Percentiles rank a stretch among this genome's conserved stretches.
Evolutionary conservation across 2,329 filamentous ascomycete species (phyloP).

Genomic region (Colletotrichum sp.): DNA sequence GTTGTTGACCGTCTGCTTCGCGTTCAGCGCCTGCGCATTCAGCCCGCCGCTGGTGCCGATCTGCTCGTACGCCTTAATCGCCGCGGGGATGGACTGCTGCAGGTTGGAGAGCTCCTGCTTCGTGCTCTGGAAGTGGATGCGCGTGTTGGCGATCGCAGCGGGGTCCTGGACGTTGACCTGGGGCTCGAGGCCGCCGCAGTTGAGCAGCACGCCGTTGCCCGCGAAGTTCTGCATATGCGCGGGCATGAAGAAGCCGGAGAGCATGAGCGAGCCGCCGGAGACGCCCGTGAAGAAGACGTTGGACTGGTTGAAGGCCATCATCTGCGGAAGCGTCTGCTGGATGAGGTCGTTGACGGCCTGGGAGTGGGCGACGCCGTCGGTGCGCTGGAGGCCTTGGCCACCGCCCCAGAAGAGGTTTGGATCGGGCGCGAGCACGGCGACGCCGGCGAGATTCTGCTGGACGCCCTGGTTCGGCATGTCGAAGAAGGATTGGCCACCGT

Average conservation of each 20-base stretch:
- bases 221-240: constrained; percentile 56
- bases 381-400: constrained; percentile 54
- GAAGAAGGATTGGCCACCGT: constrained; percentile 64
- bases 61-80: constrained; percentile 57
- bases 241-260: constrained; percentile 64
- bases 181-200: constrained; percentile 59
- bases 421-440: constrained; percentile 59
- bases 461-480: constrained; percentile 62
- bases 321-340: constrained; percentile 51
- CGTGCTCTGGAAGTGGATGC: constrained; percentile 63
- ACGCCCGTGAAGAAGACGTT: constrained; percentile 65
- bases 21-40: constrained; percentile 46
- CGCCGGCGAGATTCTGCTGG: constrained; percentile 54
- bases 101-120: constrained; percentile 53
- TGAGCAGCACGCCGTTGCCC: constrained; percentile 57
- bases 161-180: constrained; percentile 55
- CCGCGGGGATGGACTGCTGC: constrained; percentile 54
- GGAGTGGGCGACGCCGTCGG: constrained; percentile 60
- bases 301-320: constrained; percentile 56
- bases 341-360: constrained; percentile 61
- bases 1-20: constrained; percentile 62
- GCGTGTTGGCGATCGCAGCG: constrained; percentile 48
- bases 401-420: constrained; percentile 64
- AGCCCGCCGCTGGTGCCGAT: constrained; percentile 49
- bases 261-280: constrained; percentile 57